Conservation (phyloP, 2,329 filamentous ascomycete species). For the Tolypocladium paradoxum region DNA sequence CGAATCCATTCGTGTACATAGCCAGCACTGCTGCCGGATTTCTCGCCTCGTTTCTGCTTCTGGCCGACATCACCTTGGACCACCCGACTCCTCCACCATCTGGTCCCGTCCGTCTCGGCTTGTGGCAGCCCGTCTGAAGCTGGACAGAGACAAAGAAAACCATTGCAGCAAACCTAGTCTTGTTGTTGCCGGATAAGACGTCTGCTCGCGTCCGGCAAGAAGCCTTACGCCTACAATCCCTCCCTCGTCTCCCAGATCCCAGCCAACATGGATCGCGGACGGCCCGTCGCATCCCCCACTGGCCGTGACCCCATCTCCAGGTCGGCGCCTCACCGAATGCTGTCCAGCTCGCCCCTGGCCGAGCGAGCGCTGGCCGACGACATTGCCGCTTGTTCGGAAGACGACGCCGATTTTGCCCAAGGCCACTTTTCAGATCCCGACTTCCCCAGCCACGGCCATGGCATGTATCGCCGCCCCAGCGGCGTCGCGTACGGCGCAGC, state of each 20-base stretch:
- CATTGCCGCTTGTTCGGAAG: slow-evolving; percentile 52
- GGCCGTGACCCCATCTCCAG: neutral
- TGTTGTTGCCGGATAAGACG: neutral
- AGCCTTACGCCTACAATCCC: neutral
- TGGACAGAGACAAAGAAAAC: neutral
- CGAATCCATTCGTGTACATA: neutral
- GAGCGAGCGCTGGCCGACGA: slow-evolving; percentile 56
- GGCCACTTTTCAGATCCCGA: slow-evolving; percentile 22
- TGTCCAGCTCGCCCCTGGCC: slow-evolving; percentile 52
- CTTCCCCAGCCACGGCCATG: slow-evolving; percentile 28
- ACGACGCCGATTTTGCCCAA: slow-evolving; percentile 29
- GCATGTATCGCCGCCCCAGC: slow-evolving; percentile 64
- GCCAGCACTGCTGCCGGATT: neutral
- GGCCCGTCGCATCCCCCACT: slow-evolving; percentile 1
- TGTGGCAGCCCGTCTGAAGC: no score
- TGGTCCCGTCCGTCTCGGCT: no score
- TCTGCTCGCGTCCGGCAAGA: neutral
- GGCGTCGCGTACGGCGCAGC: slow-evolving; percentile 64
- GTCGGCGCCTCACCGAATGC: slow-evolving; percentile 24
- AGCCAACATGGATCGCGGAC: slow-evolving; percentile 2
- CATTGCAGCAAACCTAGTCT: neutral
- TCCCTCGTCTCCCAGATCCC: neutral
- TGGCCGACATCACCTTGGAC: neutral
- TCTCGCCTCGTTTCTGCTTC: neutral
- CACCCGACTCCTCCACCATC: neutral